These are phyloP conservation scores for Aspergillus novofumigatus DNA, from an alignment of 2,329 filamentous ascomycete genomes.

Conservation along the genomic window DNA sequence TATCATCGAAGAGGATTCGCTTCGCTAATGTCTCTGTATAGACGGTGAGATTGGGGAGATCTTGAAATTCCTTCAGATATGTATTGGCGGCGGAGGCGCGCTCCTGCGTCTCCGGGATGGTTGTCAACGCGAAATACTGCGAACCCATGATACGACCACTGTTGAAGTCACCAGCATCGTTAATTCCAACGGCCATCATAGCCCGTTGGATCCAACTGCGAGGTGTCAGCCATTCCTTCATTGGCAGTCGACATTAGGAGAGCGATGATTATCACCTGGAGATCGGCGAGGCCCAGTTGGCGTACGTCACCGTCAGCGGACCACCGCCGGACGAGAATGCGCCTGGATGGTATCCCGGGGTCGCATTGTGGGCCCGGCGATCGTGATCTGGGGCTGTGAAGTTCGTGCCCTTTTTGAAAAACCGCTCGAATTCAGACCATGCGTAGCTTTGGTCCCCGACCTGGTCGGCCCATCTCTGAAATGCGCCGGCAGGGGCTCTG, in stretches of 20 bases:
- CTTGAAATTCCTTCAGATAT: background rate
- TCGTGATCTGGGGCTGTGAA: background rate
- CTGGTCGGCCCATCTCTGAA: background rate
- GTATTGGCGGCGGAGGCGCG: slow-evolving; percentile 3
- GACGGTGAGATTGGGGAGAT: background rate
- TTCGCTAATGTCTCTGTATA: slow-evolving; percentile 9
- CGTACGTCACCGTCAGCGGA: background rate
- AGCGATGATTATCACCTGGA: background rate
- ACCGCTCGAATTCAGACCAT: background rate
- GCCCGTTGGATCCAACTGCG: background rate
- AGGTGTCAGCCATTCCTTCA: background rate
- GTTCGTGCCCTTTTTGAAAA: background rate
- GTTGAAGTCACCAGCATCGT: background rate
- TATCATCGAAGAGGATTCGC: slow-evolving; percentile 8
- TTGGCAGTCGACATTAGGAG: background rate
- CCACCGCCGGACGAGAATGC: background rate
- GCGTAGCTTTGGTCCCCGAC: background rate
- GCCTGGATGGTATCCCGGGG: background rate
- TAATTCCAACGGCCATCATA: background rate
- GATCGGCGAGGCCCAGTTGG: background rate
- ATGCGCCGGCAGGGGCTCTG: background rate
- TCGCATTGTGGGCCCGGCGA: background rate
- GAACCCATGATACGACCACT: slow-evolving; percentile 4
- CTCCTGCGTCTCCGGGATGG: background rate
- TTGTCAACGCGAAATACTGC: background rate